phyloP scores from a whole-genome alignment of 164 flowering plant species.

The Echeveria elegans region DNA sequence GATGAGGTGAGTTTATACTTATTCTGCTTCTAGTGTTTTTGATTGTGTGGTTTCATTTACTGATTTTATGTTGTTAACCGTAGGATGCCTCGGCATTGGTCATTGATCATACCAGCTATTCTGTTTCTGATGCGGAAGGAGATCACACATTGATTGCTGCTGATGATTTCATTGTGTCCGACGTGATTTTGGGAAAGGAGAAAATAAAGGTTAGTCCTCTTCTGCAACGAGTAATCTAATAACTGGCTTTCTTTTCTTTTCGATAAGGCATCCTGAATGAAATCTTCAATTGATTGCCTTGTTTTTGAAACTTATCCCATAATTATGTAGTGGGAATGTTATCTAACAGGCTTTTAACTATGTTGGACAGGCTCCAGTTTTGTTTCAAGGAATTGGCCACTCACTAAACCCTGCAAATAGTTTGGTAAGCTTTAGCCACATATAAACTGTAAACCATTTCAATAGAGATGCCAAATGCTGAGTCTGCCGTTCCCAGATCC shows the following conservation, averaged over 20 bases:
- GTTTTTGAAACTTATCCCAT: not conserved
- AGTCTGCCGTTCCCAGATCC: not conserved
- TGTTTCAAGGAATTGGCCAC: constrained; percentile 89
- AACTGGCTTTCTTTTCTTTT: not conserved
- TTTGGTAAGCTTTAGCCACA: constrained; percentile 37
- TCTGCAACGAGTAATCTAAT: not conserved
- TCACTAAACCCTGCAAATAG: constrained; percentile 67
- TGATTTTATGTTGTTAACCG: not conserved
- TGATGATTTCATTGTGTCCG: constrained; percentile 61
- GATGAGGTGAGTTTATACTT: constrained; percentile 53
- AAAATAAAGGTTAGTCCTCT: constrained; percentile 34
- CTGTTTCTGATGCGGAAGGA: constrained; percentile 63
- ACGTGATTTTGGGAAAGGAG: constrained; percentile 50
- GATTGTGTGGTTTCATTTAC: not conserved
- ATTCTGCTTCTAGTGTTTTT: not conserved
- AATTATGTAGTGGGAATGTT: not conserved
- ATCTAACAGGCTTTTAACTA: constrained; percentile 1
- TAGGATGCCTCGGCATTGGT: constrained; percentile 77
- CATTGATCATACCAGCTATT: constrained; percentile 83
- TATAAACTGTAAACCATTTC: not conserved
- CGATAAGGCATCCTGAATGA: not conserved
- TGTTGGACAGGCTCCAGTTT: constrained; percentile 74
- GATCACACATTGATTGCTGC: constrained; percentile 85
- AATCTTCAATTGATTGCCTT: not conserved
- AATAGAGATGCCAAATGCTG: not conserved